Evolutionary conservation across 352 stramenopile species (phyloP).

Genomic region (Elongisporangium anandrum): DNA sequence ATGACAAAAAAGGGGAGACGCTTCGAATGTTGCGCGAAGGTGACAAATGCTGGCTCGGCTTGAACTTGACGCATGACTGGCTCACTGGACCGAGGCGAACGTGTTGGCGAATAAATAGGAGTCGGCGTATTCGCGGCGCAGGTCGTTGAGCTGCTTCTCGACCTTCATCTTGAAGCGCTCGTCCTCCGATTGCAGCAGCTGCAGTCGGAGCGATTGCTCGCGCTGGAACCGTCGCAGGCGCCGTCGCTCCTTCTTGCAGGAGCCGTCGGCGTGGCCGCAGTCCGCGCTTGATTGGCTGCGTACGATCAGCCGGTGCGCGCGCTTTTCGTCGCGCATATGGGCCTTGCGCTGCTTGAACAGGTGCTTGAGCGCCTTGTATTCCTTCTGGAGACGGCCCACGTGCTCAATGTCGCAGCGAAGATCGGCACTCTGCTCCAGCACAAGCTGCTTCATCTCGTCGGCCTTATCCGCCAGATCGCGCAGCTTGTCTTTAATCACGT

Average conservation of each 20-base stretch:
- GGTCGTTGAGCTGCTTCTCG: conserved; percentile 40
- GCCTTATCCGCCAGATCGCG: background rate
- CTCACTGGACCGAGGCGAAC: conserved; percentile 1
- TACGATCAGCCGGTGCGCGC: conserved; percentile 28
- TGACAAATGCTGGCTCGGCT: background rate
- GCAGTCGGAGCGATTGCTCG: conserved; percentile 44
- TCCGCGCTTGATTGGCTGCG: conserved; percentile 8
- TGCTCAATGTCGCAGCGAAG: conserved; percentile 16
- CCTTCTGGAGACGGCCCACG: conserved; percentile 22
- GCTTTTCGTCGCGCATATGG: conserved; percentile 24
- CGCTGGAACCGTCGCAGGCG: conserved; percentile 33
- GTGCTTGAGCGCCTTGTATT: conserved; percentile 33
- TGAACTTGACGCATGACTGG: conserved; percentile 5
- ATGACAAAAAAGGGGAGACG: background rate
- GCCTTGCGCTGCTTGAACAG: conserved; percentile 34
- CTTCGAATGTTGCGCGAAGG: background rate
- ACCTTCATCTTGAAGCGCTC: conserved; percentile 45
- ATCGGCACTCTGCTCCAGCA: background rate
- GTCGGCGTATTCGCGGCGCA: conserved; percentile 63
- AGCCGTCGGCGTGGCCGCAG: conserved; percentile 8
- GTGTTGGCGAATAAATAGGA: conserved; percentile 56
- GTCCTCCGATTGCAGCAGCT: conserved; percentile 62
- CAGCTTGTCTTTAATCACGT: background rate
- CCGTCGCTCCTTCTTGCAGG: conserved; percentile 38
- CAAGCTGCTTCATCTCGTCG: background rate